Evolutionary conservation across 306 rosid species (phyloP).

Genomic region (Castanea mollissima): DNA sequence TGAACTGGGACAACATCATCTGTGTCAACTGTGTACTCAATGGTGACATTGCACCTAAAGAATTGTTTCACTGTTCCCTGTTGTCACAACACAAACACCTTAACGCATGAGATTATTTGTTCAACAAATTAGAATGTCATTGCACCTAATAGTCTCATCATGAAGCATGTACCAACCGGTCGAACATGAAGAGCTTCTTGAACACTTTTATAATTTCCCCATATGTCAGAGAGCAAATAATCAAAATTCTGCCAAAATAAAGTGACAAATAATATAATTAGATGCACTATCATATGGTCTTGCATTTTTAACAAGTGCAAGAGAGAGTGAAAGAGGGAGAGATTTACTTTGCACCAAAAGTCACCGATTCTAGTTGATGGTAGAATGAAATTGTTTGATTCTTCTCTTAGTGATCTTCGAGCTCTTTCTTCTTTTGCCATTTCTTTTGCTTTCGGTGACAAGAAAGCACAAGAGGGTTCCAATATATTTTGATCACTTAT

Average conservation of each 20-base stretch:
- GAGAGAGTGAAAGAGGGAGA: neutral
- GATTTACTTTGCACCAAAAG: constrained; percentile 7
- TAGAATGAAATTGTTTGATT: neutral
- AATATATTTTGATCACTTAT: neutral
- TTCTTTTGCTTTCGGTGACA: constrained; percentile 20
- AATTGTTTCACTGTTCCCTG: constrained; percentile 24
- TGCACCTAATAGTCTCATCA: too few relatives aligned
- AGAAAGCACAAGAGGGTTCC: constrained; percentile 24
- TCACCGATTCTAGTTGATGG: neutral
- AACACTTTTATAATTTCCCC: constrained; percentile 18
- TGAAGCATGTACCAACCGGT: constrained; percentile 1
- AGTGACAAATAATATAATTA: neutral
- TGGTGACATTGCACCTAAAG: constrained; percentile 18
- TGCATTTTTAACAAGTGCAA: neutral
- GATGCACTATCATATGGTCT: neutral
- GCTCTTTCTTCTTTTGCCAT: constrained; percentile 2
- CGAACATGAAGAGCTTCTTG: constrained; percentile 24
- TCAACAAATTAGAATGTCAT: neutral
- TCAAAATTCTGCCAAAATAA: constrained; percentile 15
- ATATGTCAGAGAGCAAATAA: constrained; percentile 9
- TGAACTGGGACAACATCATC: constrained; percentile 8
- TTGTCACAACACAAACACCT: neutral
- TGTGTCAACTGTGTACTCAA: constrained; percentile 15
- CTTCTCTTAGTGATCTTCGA: constrained; percentile 21
- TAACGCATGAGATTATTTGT: neutral